A percentile compares a stretch with the other conserved stretches of the same genome.
These are phyloP conservation scores for Moricandia moricandioides DNA, from an alignment of 345 rosid species.

Conservation along the genomic window DNA sequence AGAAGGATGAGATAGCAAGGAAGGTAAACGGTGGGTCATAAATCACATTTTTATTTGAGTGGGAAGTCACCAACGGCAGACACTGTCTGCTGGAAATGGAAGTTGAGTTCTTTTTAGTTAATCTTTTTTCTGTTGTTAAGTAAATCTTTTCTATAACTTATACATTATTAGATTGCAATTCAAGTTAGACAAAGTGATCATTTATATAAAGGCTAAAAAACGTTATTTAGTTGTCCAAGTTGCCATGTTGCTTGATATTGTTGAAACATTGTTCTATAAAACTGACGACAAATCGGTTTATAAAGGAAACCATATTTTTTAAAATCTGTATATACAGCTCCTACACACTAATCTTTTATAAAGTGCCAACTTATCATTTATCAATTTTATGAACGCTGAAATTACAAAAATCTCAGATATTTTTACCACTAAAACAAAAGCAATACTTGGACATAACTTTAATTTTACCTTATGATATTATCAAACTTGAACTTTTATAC, in stretches of 20 bases:
- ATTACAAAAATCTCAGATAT: too few relatives aligned
- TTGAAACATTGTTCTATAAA: not conserved
- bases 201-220: not conserved
- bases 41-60: not conserved
- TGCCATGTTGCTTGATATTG: not conserved
- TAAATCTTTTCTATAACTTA: not conserved
- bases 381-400: too few relatives aligned
- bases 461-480: too few relatives aligned
- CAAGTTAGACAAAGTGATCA: not conserved
- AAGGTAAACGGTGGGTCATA: not conserved
- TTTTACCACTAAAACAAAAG: too few relatives aligned
- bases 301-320: too few relatives aligned
- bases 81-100: not conserved
- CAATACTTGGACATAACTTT: too few relatives aligned
- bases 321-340: too few relatives aligned
- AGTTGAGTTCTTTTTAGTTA: not conserved
- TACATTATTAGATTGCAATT: not conserved
- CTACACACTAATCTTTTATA: too few relatives aligned
- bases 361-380: too few relatives aligned
- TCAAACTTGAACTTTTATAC: too few relatives aligned
- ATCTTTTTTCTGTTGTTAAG: not conserved
- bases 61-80: not conserved
- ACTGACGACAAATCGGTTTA: too few relatives aligned
- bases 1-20: not conserved
- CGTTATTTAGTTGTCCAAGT: not conserved